Conservation (phyloP, 768 basidiomycete species). For the Cyathus striatus region DNA sequence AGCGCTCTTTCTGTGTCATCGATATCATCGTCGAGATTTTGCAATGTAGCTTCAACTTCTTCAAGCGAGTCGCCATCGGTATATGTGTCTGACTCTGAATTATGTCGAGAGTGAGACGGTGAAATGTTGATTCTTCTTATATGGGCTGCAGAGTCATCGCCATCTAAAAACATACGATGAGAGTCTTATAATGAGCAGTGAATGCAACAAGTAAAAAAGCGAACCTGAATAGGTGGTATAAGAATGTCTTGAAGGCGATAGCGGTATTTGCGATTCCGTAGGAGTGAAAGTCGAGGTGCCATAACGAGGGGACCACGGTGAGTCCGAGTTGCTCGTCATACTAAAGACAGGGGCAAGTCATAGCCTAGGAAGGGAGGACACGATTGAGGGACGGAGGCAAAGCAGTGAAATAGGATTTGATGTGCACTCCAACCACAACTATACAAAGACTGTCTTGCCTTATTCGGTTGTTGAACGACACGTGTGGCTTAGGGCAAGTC, state of each 20-base stretch:
- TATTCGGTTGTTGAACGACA: slow-evolving; percentile 15
- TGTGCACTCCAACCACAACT: too few species aligned
- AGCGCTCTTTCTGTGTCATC: slow-evolving; percentile 62
- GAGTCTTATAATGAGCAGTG: slow-evolving; percentile 26
- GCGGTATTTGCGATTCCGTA: slow-evolving; percentile 40
- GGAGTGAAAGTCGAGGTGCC: slow-evolving; percentile 55
- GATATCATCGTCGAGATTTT: slow-evolving; percentile 61
- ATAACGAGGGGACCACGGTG: slow-evolving; percentile 57
- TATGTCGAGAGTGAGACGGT: slow-evolving; percentile 34
- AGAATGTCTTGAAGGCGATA: slow-evolving; percentile 58
- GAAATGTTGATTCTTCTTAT: slow-evolving; percentile 55
- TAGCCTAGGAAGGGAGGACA: too few species aligned
- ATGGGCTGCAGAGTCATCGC: slow-evolving; percentile 37
- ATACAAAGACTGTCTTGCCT: too few species aligned
- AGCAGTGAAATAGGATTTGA: too few species aligned
- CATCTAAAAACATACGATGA: slow-evolving; percentile 43
- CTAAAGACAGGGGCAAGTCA: slow-evolving; percentile 8
- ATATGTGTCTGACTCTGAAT: slow-evolving; percentile 32
- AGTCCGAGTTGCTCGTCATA: slow-evolving; percentile 38
- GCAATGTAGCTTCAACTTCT: slow-evolving; percentile 70
- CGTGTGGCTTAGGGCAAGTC: slow-evolving; percentile 18
- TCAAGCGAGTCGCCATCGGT: slow-evolving; percentile 56
- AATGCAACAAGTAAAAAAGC: slow-evolving; percentile 2
- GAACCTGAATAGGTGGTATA: slow-evolving; percentile 52
- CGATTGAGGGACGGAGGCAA: too few species aligned